Conservation (phyloP, 2,329 filamentous ascomycete species). For the Fusarium humuli region DNA sequence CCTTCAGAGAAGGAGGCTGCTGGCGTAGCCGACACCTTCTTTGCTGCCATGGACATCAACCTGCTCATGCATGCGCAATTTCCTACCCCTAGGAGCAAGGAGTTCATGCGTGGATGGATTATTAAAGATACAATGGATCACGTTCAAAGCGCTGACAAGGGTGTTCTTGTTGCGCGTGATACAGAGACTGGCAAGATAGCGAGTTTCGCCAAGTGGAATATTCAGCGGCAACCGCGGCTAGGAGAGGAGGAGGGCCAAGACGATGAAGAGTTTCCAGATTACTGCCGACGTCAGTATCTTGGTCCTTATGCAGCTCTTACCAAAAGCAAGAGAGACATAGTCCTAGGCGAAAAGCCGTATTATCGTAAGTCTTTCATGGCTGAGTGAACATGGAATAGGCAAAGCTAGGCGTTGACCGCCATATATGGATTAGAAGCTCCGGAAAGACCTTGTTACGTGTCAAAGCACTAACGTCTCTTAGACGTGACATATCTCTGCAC, state of each 20-base stretch:
- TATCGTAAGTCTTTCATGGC: constrained; percentile 52
- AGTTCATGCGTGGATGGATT: constrained; percentile 49
- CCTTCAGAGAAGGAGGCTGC: constrained; percentile 44
- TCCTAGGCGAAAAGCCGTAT: constrained; percentile 48
- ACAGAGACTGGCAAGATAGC: constrained; percentile 45
- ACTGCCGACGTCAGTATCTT: constrained; percentile 48
- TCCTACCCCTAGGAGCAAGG: constrained; percentile 49
- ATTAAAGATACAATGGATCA: constrained; percentile 48
- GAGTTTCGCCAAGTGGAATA: constrained; percentile 54
- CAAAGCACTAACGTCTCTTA: constrained; percentile 35
- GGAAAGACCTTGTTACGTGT: not conserved
- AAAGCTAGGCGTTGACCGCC: not conserved
- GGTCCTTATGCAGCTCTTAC: constrained; percentile 50
- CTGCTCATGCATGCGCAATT: constrained; percentile 56
- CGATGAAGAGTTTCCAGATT: constrained; percentile 48
- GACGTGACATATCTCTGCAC: constrained; percentile 57
- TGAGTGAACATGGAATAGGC: not conserved
- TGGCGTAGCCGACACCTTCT: constrained; percentile 49
- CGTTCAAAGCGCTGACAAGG: constrained; percentile 43
- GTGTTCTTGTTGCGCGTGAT: constrained; percentile 52
- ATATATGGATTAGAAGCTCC: not conserved
- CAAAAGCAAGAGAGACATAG: constrained; percentile 48
- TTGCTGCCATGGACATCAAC: constrained; percentile 55
- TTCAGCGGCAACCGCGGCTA: constrained; percentile 39
- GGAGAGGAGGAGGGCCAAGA: constrained; percentile 30